Evolutionary conservation across 2,329 filamentous ascomycete genomes (phyloP).

Genomic region (Ilyonectria mors-panacis): DNA sequence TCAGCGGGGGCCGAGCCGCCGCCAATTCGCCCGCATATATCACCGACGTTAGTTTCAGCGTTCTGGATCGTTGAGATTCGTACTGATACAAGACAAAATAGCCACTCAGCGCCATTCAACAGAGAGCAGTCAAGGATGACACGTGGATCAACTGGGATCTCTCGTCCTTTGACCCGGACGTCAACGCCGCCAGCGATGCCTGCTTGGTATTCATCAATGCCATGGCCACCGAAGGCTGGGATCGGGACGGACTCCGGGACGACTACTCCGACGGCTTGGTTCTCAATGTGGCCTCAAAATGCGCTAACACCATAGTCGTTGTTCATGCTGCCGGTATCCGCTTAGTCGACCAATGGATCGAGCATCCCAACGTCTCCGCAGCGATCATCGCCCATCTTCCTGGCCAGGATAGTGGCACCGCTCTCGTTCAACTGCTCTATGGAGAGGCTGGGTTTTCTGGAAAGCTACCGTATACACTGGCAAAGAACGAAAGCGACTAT

Average conservation of each 20-base stretch:
- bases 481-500: slow-evolving; percentile 68
- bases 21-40: slow-evolving; percentile 66
- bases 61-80: too few species aligned
- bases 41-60: slow-evolving; percentile 56
- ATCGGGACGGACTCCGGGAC: slow-evolving; percentile 76
- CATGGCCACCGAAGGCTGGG: slow-evolving; percentile 84
- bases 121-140: slow-evolving; percentile 65
- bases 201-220: slow-evolving; percentile 88
- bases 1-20: slow-evolving; percentile 67
- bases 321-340: slow-evolving; percentile 75
- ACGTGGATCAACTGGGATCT: slow-evolving; percentile 68
- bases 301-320: slow-evolving; percentile 75
- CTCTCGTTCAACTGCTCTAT: slow-evolving; percentile 70
- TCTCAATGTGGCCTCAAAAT: slow-evolving; percentile 70
- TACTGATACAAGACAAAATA: slow-evolving; percentile 46
- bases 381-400: slow-evolving; percentile 75
- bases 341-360: slow-evolving; percentile 73
- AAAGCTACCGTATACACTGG: slow-evolving; percentile 75
- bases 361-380: slow-evolving; percentile 75
- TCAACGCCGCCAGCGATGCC: slow-evolving; percentile 62
- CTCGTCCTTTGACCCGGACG: slow-evolving; percentile 48
- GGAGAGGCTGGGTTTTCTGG: slow-evolving; percentile 70
- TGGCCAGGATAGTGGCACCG: slow-evolving; percentile 74
- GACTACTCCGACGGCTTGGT: slow-evolving; percentile 75
- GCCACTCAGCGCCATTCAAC: slow-evolving; percentile 70